phyloP scores from a whole-genome alignment of 2,329 filamentous ascomycete species.

The Phyllosticta citribraziliensis region DNA sequence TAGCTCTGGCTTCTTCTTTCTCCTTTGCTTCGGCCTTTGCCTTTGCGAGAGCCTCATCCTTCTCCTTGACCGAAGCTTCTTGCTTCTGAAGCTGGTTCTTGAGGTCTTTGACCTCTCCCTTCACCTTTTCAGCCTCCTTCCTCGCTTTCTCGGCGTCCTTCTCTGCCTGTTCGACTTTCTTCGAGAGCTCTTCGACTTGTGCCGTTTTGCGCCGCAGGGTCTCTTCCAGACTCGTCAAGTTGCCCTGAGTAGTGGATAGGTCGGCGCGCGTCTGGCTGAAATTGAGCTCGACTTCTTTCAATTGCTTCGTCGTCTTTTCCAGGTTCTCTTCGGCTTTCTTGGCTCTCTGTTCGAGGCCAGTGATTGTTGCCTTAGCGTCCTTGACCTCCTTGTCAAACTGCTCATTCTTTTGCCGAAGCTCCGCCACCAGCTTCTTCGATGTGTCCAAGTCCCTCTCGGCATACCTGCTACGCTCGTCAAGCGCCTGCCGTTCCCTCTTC shows the following conservation, averaged over 20 bases:
- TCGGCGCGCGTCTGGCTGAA: not conserved
- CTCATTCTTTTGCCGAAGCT: conserved; percentile 33
- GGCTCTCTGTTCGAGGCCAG: conserved; percentile 1
- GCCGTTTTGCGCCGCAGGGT: conserved; percentile 14
- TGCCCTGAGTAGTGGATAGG: conserved; percentile 1
- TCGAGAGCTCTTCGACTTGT: conserved; percentile 9
- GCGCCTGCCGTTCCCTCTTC: conserved; percentile 17
- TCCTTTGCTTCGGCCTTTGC: conserved; percentile 20
- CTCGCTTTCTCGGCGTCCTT: conserved; percentile 6
- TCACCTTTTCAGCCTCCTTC: not conserved
- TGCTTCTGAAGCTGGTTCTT: conserved; percentile 9
- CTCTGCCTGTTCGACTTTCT: conserved; percentile 7
- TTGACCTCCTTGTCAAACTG: conserved; percentile 17
- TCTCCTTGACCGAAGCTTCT: conserved; percentile 2
- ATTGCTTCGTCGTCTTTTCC: conserved; percentile 5
- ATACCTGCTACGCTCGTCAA: conserved; percentile 19
- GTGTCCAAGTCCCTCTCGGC: conserved; percentile 3
- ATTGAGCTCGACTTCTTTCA: conserved; percentile 8
- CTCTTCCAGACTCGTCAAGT: conserved; percentile 12
- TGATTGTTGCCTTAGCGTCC: conserved; percentile 11
- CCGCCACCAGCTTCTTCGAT: conserved; percentile 24
- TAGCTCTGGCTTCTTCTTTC: conserved; percentile 28
- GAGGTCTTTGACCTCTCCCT: conserved; percentile 15
- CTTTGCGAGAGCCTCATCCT: conserved; percentile 7
- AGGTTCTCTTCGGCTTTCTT: conserved; percentile 6